Evolutionary conservation across 164 flowering plant genomes (phyloP).

Genomic region (Chimonanthus salicifolius): DNA sequence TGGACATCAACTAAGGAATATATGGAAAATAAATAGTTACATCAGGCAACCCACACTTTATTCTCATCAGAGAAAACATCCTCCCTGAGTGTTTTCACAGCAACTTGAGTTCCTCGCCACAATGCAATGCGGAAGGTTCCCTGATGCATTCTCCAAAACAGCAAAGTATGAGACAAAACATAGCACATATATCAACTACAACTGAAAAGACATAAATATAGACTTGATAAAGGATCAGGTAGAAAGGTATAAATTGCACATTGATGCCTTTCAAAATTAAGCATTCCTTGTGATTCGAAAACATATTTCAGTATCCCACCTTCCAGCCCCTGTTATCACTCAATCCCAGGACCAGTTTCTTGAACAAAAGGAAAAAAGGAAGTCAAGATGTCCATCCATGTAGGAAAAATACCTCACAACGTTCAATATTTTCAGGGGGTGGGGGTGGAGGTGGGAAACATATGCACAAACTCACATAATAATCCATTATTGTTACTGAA

Average conservation of each 20-base stretch:
- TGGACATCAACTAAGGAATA: neutral
- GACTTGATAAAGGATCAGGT: neutral
- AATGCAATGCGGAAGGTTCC: constrained; percentile 74
- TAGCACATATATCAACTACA: neutral
- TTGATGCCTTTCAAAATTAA: neutral
- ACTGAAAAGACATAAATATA: neutral
- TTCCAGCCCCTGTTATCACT: neutral
- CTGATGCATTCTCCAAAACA: constrained; percentile 25
- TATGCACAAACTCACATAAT: too few species aligned
- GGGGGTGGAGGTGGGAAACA: too few species aligned
- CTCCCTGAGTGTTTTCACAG: constrained; percentile 77
- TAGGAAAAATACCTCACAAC: neutral
- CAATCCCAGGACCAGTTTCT: neutral
- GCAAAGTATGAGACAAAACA: neutral
- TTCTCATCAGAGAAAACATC: constrained; percentile 66
- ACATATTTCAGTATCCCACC: neutral
- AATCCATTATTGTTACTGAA: too few species aligned
- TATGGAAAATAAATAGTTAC: neutral
- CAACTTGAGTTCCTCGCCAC: constrained; percentile 97
- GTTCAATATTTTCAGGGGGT: neutral
- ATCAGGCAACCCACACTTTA: constrained; percentile 67
- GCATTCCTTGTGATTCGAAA: neutral
- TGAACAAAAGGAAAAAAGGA: neutral
- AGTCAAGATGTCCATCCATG: neutral
- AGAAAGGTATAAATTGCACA: constrained; percentile 1